Evolutionary conservation across 2,329 filamentous ascomycete genomes (phyloP).

Genomic region (Fusarium protoensiforme): DNA sequence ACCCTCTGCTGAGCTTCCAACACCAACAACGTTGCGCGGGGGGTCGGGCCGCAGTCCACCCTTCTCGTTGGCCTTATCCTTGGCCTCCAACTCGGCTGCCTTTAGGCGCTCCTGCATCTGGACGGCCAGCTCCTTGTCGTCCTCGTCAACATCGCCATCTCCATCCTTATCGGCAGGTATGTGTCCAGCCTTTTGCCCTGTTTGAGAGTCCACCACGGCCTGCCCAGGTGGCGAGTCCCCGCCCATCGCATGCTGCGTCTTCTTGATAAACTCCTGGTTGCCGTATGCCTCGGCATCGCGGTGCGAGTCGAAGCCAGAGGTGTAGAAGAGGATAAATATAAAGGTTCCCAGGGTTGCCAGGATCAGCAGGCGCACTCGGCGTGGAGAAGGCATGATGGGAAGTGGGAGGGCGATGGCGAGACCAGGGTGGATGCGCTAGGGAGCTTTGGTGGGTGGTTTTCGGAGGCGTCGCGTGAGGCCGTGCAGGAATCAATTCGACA

Average conservation of each 20-base stretch:
- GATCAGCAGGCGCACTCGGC: constrained; percentile 75
- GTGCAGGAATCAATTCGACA: background rate
- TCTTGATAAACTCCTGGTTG: constrained; percentile 68
- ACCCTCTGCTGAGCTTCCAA: constrained; percentile 67
- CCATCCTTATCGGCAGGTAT: constrained; percentile 61
- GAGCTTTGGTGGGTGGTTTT: constrained; percentile 36
- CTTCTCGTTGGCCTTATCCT: constrained; percentile 76
- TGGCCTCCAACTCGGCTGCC: constrained; percentile 75
- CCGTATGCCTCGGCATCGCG: constrained; percentile 57
- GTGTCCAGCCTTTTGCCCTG: constrained; percentile 51
- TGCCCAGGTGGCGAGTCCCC: constrained; percentile 48
- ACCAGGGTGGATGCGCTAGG: constrained; percentile 36
- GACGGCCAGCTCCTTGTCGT: constrained; percentile 61
- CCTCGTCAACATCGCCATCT: constrained; percentile 67
- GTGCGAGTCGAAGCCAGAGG: constrained; percentile 66
- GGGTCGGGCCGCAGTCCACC: constrained; percentile 68
- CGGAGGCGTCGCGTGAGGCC: constrained; percentile 4
- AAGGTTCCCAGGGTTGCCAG: constrained; percentile 73
- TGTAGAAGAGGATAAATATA: constrained; percentile 78
- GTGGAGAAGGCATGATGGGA: constrained; percentile 73
- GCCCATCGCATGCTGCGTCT: constrained; percentile 67
- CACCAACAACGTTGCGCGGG: constrained; percentile 67
- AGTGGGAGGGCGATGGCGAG: constrained; percentile 23
- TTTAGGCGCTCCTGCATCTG: constrained; percentile 71
- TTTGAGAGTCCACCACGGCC: constrained; percentile 54